Percentiles rank a stretch among this genome's conserved stretches.
Evolutionary conservation across 768 basidiomycete genomes (phyloP).

Genomic region (Auricularia heimuer): DNA sequence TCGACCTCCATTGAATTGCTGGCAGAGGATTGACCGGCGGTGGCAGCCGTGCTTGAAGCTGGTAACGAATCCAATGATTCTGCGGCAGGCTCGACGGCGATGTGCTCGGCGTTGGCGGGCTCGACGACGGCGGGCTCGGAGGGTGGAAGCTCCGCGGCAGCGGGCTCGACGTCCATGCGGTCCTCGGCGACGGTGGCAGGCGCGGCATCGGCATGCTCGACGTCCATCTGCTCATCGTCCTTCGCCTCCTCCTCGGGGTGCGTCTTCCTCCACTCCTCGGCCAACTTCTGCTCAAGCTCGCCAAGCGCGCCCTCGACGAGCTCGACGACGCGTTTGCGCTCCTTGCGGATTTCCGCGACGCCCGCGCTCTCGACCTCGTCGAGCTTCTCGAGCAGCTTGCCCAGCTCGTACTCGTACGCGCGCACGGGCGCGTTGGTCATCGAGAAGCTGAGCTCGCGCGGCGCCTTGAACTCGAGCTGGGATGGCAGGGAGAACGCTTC

Average conservation of each 20-base stretch:
- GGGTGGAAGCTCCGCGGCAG: no score
- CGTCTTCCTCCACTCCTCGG: constrained; percentile 27
- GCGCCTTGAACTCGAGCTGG: constrained; percentile 4
- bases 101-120: no score
- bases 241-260: constrained; percentile 19
- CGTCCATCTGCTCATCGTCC: not conserved
- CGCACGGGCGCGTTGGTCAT: constrained; percentile 50
- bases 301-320: constrained; percentile 52
- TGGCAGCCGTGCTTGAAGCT: no score
- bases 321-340: constrained; percentile 43
- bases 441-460: constrained; percentile 42
- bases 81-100: no score
- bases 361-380: constrained; percentile 64
- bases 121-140: no score
- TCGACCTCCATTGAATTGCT: no score
- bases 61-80: no score
- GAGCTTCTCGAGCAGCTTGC: constrained; percentile 51
- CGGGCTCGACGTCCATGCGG: no score
- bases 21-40: no score
- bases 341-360: constrained; percentile 38
- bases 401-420: constrained; percentile 51
- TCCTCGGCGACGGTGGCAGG: no score
- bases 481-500: constrained; percentile 15
- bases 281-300: constrained; percentile 32
- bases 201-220: no score